These are phyloP conservation scores for Aureobasidium sp. DNA, from an alignment of 2,329 filamentous ascomycete species.

Conservation along the genomic window DNA sequence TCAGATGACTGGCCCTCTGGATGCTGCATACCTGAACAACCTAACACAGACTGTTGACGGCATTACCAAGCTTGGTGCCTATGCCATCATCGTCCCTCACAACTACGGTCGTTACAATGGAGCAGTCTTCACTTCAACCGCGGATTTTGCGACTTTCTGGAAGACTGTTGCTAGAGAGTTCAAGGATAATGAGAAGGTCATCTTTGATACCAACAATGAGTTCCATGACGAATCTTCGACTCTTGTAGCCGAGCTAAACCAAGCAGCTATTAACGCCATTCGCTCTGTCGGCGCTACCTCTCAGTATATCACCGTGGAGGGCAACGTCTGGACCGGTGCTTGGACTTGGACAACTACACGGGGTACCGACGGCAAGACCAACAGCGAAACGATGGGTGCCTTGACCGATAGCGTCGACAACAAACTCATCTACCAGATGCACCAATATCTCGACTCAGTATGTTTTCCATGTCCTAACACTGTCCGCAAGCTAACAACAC, in stretches of 20 bases:
- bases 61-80: slow-evolving; percentile 42
- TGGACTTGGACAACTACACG: slow-evolving; percentile 45
- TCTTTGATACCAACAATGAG: slow-evolving; percentile 45
- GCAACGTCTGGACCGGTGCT: slow-evolving; percentile 44
- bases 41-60: slow-evolving; percentile 38
- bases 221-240: slow-evolving; percentile 39
- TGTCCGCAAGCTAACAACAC: not conserved
- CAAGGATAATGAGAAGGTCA: slow-evolving; percentile 36
- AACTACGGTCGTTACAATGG: slow-evolving; percentile 46
- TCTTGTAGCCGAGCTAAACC: slow-evolving; percentile 41
- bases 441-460: slow-evolving; percentile 52
- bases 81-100: slow-evolving; percentile 45
- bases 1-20: slow-evolving; percentile 40
- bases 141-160: slow-evolving; percentile 40
- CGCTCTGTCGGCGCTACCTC: slow-evolving; percentile 36
- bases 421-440: slow-evolving; percentile 55
- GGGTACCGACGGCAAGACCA: slow-evolving; percentile 36
- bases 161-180: slow-evolving; percentile 34
- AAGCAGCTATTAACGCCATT: slow-evolving; percentile 42
- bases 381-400: slow-evolving; percentile 37
- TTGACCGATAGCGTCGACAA: slow-evolving; percentile 45
- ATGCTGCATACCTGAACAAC: slow-evolving; percentile 39
- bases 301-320: slow-evolving; percentile 57
- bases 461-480: not conserved
- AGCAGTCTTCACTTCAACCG: slow-evolving; percentile 38